Evolutionary conservation across 495 filamentous ascomycete genomes (phyloP), one percentile per base, ranked within the genome.

Genomic region (Neurospora hispaniola): DNA sequence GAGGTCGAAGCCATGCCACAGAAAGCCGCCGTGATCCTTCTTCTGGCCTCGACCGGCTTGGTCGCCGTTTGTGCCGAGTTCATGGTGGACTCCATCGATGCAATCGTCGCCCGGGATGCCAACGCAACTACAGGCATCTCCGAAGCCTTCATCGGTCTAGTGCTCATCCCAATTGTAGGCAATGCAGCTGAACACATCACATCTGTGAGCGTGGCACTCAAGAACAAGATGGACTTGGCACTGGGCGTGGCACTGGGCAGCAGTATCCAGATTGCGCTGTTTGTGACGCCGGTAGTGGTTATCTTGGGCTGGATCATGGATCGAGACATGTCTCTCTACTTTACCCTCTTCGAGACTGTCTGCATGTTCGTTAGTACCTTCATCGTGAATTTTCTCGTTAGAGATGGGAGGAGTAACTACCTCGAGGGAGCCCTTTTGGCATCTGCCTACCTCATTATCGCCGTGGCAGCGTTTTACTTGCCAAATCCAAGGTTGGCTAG

Each of bases 121-220:
- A 2, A 62, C 6, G 81, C 80, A 9, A 84, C 84, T 40, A 88
- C 89, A 2, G 78, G 79, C 43, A 81, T 95, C 69, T 90, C 87
- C 75, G 86, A 93, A 79, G 87, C 89, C 4, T 95, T 96, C 77
- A 90, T 96, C 72, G 93, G 93, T 71, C 84, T 96, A 5, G 94
- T 96, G 76, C 89, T 96, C 74, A 80, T 95, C 20, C 92, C 93
- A n/a, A 93, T 96, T 74, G 91, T 96, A 10, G 92, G 93, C 71
- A 96, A 96, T 74, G 93, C 93, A 1, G 93, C 93, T 8, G 93
- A 96, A 82, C 92, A 96, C 83, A 91, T 94, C 23, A 95, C 93
- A 0, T 92, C 92, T 6, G 92, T 96, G 70, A 92, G 87, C 18
- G 93, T 94, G 7, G 93, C 93, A 14, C 84, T 86, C 54, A 94